A percentile compares a stretch with the other conserved stretches of the same genome.
These are phyloP conservation scores for Calonectria multiphialidica DNA, from an alignment of 2,329 filamentous ascomycete genomes.

Conservation along the genomic window DNA sequence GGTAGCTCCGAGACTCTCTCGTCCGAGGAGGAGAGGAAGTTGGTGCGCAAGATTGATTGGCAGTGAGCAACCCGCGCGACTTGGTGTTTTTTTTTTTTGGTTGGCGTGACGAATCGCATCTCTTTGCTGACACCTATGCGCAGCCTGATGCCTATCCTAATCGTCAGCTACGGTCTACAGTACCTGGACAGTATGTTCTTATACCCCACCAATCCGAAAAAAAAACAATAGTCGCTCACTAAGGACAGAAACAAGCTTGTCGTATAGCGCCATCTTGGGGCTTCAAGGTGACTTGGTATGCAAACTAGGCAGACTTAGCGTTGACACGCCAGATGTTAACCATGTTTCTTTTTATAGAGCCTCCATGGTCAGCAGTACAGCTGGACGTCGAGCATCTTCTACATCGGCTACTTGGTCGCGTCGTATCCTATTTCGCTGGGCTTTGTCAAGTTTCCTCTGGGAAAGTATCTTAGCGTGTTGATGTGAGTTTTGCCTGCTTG, in stretches of 20 bases:
- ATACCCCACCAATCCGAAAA: too few relatives aligned
- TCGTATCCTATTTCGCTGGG: constrained; percentile 35
- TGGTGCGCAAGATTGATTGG: constrained; percentile 34
- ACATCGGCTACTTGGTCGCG: constrained; percentile 59
- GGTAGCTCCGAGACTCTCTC: constrained; percentile 1
- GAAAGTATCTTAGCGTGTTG: constrained; percentile 35
- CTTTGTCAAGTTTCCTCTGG: constrained; percentile 37
- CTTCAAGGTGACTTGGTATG: constrained; percentile 18
- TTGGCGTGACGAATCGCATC: neutral
- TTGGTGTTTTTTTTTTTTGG: neutral
- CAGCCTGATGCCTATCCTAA: constrained; percentile 26
- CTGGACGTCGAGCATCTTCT: constrained; percentile 61
- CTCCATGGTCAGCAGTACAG: constrained; percentile 55
- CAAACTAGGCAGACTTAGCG: neutral
- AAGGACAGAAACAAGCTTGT: constrained; percentile 19
- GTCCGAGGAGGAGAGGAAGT: constrained; percentile 28
- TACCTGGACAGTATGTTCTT: constrained; percentile 23
- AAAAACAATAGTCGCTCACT: neutral
- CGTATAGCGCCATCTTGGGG: constrained; percentile 28
- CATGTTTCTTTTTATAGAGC: neutral
- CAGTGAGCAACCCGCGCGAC: constrained; percentile 1
- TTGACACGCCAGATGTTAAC: neutral
- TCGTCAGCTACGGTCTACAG: constrained; percentile 28
- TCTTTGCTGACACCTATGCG: neutral
- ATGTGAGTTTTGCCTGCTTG: constrained; percentile 23